Base-by-base conservation (phyloP, 177 flowering plant species). In the Vitis hybrid region DNA sequence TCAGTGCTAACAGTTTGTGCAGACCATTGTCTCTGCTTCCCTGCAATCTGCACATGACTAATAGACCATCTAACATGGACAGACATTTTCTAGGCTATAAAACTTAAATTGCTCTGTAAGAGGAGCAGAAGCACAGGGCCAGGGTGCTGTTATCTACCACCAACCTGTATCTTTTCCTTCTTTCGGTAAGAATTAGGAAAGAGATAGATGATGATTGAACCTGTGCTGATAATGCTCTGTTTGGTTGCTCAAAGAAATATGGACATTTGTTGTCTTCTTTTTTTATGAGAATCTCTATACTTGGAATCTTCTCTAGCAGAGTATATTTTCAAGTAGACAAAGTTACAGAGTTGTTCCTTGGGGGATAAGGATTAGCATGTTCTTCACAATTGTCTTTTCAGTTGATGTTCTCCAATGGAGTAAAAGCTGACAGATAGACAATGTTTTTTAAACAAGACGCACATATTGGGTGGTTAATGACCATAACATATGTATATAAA, bases 31-130 rank as follows among this genome's bases (percentile, higher is more conserved):
- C 69, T 73, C 65, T 66, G 71, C 50, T 61, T 65, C 65, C 21
- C 76, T 68, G 80, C 69, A 70, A 71, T 14, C 67, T 72, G 75
- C 81, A 75, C 81, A 75, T 79, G 81, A 60, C 52, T 67, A 55
- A 60, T 62, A 55, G 64, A 63, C 64, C 32, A 66, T 54, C 54
- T 57, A 70, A 48, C 59, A 61, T 56, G 67, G 62, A 56, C 56
- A 17, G 48, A 55, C 26, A n/a, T 32, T 5, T 14, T 26, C 19
- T 57, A 11, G 8, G 48, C 5, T 48, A 34, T 11, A 45, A 51
- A 23, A 23, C 39, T 12, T 18, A 50, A 18, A 49, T 48, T 48
- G 0, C 32, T 11, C n/a, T 64, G 55, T 30, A 64, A 15, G 50
- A 48, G 50, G 52, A 48, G 55, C 26, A 54, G 13, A 65, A 64